Conservation (phyloP, 2,329 filamentous ascomycete genomes). For the Diaporthe destruens region DNA sequence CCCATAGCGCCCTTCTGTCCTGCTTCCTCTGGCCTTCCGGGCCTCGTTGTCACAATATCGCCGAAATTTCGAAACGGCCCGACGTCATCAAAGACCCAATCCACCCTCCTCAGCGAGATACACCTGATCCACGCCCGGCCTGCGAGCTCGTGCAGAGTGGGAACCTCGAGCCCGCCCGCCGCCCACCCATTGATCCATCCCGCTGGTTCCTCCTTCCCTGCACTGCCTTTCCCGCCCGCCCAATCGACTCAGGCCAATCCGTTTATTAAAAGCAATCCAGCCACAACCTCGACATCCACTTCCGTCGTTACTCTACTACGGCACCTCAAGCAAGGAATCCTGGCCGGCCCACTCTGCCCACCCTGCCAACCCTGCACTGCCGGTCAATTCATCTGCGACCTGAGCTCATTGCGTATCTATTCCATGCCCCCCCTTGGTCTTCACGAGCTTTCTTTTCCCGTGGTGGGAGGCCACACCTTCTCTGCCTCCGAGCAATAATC, state of each 20-base stretch:
- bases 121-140: slow-evolving; percentile 1
- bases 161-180: slow-evolving; percentile 18
- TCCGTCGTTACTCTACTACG: slow-evolving; percentile 23
- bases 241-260: slow-evolving; percentile 21
- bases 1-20: slow-evolving; percentile 11
- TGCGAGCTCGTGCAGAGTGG: slow-evolving; percentile 14
- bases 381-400: slow-evolving; percentile 26
- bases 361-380: slow-evolving; percentile 16
- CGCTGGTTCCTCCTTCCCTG: slow-evolving; percentile 32
- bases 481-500: slow-evolving; percentile 19
- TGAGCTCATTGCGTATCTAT: slow-evolving; percentile 25
- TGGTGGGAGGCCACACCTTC: slow-evolving; percentile 9
- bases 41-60: slow-evolving; percentile 17
- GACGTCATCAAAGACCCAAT: slow-evolving; percentile 34
- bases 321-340: slow-evolving; percentile 31
- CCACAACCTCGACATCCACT: slow-evolving; percentile 21
- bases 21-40: slow-evolving; percentile 6
- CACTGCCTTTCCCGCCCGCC: slow-evolving; percentile 23
- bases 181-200: background rate
- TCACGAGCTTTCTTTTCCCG: slow-evolving; percentile 12
- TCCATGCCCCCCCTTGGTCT: slow-evolving; percentile 22
- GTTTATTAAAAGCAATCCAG: slow-evolving; percentile 34
- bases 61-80: slow-evolving; percentile 36
- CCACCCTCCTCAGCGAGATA: slow-evolving; percentile 27
- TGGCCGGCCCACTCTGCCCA: slow-evolving; percentile 29